These are phyloP conservation scores for Phoenix roebelenii DNA, from an alignment of 176 grass and related monocot genomes.

Conservation along the genomic window DNA sequence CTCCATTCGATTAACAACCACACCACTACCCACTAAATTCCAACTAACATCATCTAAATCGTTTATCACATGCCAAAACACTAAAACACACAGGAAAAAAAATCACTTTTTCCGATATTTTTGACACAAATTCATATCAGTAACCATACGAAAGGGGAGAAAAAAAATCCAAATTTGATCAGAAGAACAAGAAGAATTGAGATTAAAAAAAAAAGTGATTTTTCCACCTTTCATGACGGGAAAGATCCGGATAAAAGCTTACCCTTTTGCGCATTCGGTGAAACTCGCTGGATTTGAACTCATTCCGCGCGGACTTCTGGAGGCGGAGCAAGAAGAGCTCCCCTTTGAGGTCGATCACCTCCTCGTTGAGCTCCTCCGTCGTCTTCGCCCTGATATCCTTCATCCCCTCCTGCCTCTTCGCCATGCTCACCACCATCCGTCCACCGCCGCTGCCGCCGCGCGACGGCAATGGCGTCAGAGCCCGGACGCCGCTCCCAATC, in stretches of 20 bases:
- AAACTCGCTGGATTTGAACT: slow-evolving; percentile 82
- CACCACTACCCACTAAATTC: no score
- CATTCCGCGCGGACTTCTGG: slow-evolving; percentile 78
- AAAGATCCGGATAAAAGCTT: neutral
- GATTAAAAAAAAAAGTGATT: no score
- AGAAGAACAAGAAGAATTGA: no score
- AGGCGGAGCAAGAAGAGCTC: slow-evolving; percentile 95
- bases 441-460: slow-evolving; percentile 4
- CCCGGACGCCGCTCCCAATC: slow-evolving; percentile 4
- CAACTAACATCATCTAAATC: no score
- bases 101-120: no score
- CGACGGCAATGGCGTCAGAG: slow-evolving; percentile 4
- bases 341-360: slow-evolving; percentile 92
- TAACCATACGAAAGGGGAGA: no score
- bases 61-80: no score
- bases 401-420: slow-evolving; percentile 80
- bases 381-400: slow-evolving; percentile 68
- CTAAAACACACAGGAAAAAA: no score
- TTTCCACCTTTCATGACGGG: no score
- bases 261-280: slow-evolving; percentile 80
- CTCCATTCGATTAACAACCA: no score
- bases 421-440: slow-evolving; percentile 38
- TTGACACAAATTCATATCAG: no score
- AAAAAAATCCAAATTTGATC: no score
- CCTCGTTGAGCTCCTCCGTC: slow-evolving; percentile 67